These are phyloP conservation scores for Colletotrichum spaethianum DNA, from an alignment of 2,329 filamentous ascomycete species.

Conservation along the genomic window DNA sequence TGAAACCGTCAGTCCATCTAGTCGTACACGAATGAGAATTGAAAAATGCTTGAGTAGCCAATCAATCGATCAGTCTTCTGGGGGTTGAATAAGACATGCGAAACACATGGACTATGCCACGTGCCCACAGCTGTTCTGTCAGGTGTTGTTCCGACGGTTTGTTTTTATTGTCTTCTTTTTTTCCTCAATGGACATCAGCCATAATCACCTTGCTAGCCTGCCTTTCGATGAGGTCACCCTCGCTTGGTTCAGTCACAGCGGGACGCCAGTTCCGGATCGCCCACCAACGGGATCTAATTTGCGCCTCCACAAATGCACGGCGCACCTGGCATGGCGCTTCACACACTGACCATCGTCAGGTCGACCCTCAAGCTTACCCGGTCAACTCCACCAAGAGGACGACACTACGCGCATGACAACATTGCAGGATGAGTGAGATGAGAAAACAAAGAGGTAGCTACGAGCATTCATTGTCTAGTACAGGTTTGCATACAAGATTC, in stretches of 20 bases:
- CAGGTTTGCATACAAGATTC: constrained; percentile 35
- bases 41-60: too few relatives aligned
- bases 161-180: not conserved
- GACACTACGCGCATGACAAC: not conserved
- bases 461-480: constrained; percentile 41
- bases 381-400: not conserved
- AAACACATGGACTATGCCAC: not conserved
- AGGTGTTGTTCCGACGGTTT: not conserved
- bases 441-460: constrained; percentile 7
- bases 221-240: too few relatives aligned
- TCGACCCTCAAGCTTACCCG: constrained; percentile 35
- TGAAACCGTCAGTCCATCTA: too few relatives aligned
- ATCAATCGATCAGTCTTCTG: too few relatives aligned
- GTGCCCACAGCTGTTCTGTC: not conserved
- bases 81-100: too few relatives aligned
- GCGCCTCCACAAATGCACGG: constrained; percentile 14
- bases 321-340: constrained; percentile 3
- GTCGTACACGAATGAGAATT: too few relatives aligned
- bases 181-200: not conserved
- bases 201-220: not conserved
- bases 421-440: not conserved
- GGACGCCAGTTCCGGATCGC: constrained; percentile 5
- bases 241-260: not conserved
- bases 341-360: constrained; percentile 38
- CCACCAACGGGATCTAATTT: not conserved